These are phyloP conservation scores for Corrigiola litoralis DNA, from an alignment of 179 eudicot genomes.

Conservation along the genomic window DNA sequence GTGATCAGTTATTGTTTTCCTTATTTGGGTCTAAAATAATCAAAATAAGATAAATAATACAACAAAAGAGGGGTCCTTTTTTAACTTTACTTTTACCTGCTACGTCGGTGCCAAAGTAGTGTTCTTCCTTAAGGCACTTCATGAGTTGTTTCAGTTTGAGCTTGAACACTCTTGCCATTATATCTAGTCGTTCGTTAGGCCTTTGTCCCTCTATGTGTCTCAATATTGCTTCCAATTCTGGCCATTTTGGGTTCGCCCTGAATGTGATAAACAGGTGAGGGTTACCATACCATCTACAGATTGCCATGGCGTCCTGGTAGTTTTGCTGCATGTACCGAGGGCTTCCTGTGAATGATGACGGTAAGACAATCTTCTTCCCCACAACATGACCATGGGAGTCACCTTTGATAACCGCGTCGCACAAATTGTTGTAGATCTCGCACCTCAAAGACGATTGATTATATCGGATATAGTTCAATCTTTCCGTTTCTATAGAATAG, in stretches of 20 bases:
- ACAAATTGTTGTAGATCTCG: not conserved
- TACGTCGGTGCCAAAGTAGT: not conserved
- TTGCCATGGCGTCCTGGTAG: constrained; percentile 14
- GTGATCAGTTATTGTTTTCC: too few relatives aligned
- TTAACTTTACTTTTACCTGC: too few relatives aligned
- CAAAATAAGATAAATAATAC: too few relatives aligned
- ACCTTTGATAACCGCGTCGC: not conserved
- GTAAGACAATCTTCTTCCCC: not conserved
- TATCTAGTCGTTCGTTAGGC: not conserved
- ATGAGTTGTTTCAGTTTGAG: too few relatives aligned
- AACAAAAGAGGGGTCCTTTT: too few relatives aligned
- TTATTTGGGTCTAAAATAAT: not conserved
- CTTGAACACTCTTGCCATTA: not conserved
- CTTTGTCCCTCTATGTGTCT: not conserved
- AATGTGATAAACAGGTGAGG: constrained; percentile 16
- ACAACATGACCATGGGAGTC: not conserved
- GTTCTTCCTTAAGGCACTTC: not conserved
- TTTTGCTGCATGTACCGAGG: constrained; percentile 6
- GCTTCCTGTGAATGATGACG: not conserved
- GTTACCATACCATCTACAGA: not conserved
- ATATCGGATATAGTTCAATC: not conserved
- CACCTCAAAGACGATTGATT: not conserved
- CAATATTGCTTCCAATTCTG: not conserved
- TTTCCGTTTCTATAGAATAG: not conserved
- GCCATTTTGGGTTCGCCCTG: constrained; percentile 5